Conservation (phyloP, 2,329 filamentous ascomycete genomes). For the Mollisiaceae sp. region DNA sequence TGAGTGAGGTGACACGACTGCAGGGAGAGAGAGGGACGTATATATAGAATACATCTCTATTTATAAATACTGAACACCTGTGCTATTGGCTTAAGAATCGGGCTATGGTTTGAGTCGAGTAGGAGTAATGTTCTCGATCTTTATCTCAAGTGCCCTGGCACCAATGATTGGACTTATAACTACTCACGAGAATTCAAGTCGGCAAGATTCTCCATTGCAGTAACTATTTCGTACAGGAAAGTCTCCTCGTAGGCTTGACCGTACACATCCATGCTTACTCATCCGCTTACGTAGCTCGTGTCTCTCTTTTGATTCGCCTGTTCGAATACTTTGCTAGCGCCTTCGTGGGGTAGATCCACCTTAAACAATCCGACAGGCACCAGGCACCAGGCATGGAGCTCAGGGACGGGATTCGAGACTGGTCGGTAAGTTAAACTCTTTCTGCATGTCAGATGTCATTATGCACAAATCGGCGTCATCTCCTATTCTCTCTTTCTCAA, state of each 20-base stretch:
- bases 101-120: no score
- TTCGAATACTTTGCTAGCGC: conserved; percentile 25
- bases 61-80: no score
- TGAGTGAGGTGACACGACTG: no score
- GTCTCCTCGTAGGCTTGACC: conserved; percentile 24
- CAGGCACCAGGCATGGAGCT: conserved; percentile 19
- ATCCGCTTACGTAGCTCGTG: conserved; percentile 20
- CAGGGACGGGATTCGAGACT: conserved; percentile 20
- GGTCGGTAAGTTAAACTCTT: conserved; percentile 20
- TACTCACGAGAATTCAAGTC: conserved; percentile 22
- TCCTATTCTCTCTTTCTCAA: conserved; percentile 22
- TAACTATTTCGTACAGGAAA: conserved; percentile 24
- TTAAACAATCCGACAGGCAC: conserved; percentile 16
- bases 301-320: conserved; percentile 27
- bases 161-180: no score
- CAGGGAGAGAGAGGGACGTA: no score
- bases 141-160: no score
- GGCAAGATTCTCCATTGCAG: conserved; percentile 14
- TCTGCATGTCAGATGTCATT: no score
- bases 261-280: conserved; percentile 24
- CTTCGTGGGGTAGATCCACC: conserved; percentile 19
- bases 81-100: no score
- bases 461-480: conserved; percentile 20
- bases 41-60: no score
- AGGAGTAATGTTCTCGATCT: no score